Percentiles rank a stretch among this genome's conserved stretches.
phyloP scores from a whole-genome alignment of 495 filamentous ascomycete genomes.

The Penicillium pancosmium region DNA sequence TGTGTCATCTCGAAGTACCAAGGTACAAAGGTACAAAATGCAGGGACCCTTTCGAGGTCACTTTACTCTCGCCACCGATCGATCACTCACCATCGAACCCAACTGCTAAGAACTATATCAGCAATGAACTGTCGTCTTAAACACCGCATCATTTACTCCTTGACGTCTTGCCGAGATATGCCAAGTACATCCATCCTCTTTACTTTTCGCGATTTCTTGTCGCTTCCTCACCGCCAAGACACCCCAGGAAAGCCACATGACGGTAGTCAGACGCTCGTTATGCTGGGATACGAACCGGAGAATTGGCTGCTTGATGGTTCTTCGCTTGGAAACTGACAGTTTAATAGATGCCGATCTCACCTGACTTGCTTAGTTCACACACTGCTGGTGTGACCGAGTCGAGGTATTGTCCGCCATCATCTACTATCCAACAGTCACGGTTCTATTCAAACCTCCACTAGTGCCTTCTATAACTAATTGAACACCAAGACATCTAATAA shows the following conservation, averaged over 20 bases:
- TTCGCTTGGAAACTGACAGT: background rate
- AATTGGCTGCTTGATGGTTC: background rate
- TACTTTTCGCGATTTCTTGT: background rate
- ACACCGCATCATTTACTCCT: background rate
- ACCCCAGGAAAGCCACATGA: background rate
- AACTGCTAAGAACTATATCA: too few species aligned
- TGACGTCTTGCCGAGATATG: background rate
- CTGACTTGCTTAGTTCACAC: background rate
- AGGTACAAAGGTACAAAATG: background rate
- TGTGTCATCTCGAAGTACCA: background rate
- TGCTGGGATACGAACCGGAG: background rate
- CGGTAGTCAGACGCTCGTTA: background rate
- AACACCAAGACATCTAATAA: too few species aligned
- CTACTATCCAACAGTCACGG: too few species aligned
- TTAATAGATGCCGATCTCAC: background rate
- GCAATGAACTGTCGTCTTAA: too few species aligned
- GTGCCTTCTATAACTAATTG: too few species aligned
- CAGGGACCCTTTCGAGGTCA: background rate
- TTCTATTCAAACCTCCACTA: too few species aligned
- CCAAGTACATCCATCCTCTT: background rate
- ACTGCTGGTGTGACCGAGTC: background rate
- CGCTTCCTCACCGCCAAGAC: slow-evolving; percentile 1
- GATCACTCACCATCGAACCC: background rate
- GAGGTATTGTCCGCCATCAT: too few species aligned
- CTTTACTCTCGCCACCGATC: background rate